Base-by-base conservation (phyloP, 805 yeast genomes). In the Wickerhamiella alocasiicola region DNA sequence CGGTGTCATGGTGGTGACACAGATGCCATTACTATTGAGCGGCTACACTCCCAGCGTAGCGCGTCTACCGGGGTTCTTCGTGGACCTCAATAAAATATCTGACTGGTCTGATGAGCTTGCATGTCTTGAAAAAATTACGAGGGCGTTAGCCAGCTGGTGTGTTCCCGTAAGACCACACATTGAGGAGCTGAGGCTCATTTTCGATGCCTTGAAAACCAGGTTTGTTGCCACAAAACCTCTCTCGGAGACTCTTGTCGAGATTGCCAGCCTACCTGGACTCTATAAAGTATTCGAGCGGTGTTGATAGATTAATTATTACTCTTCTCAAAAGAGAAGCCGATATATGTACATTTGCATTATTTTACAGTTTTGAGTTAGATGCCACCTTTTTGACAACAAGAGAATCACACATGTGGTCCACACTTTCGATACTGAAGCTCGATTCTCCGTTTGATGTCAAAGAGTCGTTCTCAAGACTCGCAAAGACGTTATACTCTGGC, bases 241-340 rank as follows among this genome's bases (percentile, higher is more conserved):
- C 27, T 48, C 59, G 4, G 54, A 64, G 11, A 77, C 74, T 42
- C 74, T 85, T 3, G 70, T 82, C 4, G 95, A 88, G 56, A 74
- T 91, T 28, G 96, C 98, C 0, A 85, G 78, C 55, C 59, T 91
- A 23, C 97, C 97, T 2, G 94, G 94, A 0, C 63, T 91, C 43
- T 91, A 91, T 59, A 73, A 69, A 52, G 94, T 93, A 4, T 91
- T 91, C 64, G 98, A 91, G 62, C 68, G 98, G 55, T 91, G 98
- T 36, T 60, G 31, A 33, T 17, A 15, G 16, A n/a, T n/a, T n/a
- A n/a, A n/a, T n/a, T n/a, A n/a, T n/a, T n/a, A n/a, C n/a, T n/a
- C n/a, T n/a, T n/a, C n/a, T n/a, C n/a, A n/a, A n/a, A n/a, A n/a
- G n/a, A n/a, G n/a, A n/a, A n/a, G n/a, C n/a, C n/a, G n/a, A n/a